Percentiles rank a stretch among this genome's conserved stretches.
phyloP scores from a whole-genome alignment of 805 yeast species.

The Jamesozyma piceae region DNA sequence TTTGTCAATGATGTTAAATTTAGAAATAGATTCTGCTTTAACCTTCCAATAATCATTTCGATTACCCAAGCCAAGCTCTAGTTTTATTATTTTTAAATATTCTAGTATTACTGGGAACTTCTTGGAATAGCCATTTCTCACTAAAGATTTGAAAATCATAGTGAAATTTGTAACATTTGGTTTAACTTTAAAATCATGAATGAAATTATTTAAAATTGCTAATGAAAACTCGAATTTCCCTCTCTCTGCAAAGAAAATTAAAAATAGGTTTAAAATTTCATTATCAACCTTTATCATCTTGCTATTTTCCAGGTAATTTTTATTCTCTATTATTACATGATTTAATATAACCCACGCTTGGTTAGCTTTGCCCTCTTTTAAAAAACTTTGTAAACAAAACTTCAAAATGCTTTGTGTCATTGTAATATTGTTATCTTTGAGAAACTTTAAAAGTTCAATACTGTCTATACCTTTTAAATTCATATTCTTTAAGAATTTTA shows the following conservation, averaged over 20 bases:
- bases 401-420: constrained; percentile 20
- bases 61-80: constrained; percentile 5
- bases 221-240: constrained; percentile 33
- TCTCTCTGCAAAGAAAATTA: constrained; percentile 24
- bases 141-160: constrained; percentile 8
- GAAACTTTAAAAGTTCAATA: constrained; percentile 21
- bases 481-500: not conserved
- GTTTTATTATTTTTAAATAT: constrained; percentile 13
- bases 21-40: constrained; percentile 20
- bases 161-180: constrained; percentile 30
- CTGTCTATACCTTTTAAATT: constrained; percentile 22
- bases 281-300: constrained; percentile 6
- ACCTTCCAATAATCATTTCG: constrained; percentile 20
- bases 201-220: constrained; percentile 29
- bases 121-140: constrained; percentile 2
- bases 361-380: constrained; percentile 22
- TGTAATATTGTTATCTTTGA: constrained; percentile 20
- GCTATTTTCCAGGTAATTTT: not conserved
- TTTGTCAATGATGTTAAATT: constrained; percentile 11
- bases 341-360: constrained; percentile 27
- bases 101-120: constrained; percentile 20
- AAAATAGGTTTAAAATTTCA: constrained; percentile 25
- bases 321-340: constrained; percentile 10
- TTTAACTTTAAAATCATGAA: constrained; percentile 15
- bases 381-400: constrained; percentile 20